phyloP scores from a whole-genome alignment of 495 filamentous ascomycete genomes.

The Beverwykella pulmonaria region DNA sequence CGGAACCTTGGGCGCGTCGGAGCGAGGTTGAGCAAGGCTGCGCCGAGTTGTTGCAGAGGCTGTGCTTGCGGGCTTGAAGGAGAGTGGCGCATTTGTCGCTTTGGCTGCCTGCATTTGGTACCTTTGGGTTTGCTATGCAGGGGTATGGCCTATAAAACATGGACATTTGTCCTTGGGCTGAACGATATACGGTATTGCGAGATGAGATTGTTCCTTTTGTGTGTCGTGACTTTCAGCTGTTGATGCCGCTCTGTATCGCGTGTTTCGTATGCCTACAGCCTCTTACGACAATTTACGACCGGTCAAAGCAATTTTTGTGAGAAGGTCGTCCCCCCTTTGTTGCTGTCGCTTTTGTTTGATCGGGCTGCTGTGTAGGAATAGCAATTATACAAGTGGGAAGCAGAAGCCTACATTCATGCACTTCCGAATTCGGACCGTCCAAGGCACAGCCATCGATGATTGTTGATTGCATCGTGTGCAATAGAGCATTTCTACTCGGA shows the following conservation, averaged over 20 bases:
- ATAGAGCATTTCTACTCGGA: no score
- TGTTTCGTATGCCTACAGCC: background rate
- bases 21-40: conserved; percentile 8
- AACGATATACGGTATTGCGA: conserved; percentile 18
- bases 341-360: no score
- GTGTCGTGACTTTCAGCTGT: conserved; percentile 4
- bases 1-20: conserved; percentile 14
- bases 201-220: background rate
- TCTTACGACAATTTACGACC: background rate
- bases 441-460: no score
- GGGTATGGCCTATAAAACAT: conserved; percentile 5
- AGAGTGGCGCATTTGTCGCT: conserved; percentile 7
- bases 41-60: conserved; percentile 5
- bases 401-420: no score
- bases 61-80: conserved; percentile 5
- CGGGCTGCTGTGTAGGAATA: no score
- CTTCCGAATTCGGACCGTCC: no score
- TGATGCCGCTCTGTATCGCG: background rate
- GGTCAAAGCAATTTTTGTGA: no score
- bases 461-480: no score
- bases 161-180: conserved; percentile 9
- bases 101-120: conserved; percentile 10
- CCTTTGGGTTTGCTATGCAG: background rate
- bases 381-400: no score
- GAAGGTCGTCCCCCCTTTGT: no score